Conservation (phyloP, 2,329 filamentous ascomycete genomes). For the Penicillium sp. region DNA sequence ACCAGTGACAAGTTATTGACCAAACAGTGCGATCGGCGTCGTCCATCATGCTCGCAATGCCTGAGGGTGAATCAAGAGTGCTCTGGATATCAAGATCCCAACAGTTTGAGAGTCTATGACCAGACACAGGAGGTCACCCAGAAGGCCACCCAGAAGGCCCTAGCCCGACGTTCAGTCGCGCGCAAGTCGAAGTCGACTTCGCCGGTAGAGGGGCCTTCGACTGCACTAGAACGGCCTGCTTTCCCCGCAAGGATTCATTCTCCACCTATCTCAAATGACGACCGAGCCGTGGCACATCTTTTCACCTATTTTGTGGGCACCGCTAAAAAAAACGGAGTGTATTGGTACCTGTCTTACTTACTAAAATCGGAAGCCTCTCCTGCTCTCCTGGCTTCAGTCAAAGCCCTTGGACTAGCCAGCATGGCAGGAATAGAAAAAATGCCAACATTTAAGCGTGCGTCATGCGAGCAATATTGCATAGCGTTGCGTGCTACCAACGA, state of each 20-base stretch:
- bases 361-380: not conserved
- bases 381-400: not conserved
- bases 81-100: conserved; percentile 19
- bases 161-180: no score
- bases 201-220: not conserved
- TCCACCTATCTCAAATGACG: not conserved
- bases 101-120: conserved; percentile 17
- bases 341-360: conserved; percentile 3
- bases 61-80: conserved; percentile 17
- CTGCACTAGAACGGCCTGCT: no score
- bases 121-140: conserved; percentile 19
- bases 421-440: not conserved
- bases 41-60: conserved; percentile 21
- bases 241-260: not conserved
- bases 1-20: conserved; percentile 1
- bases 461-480: not conserved
- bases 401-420: not conserved
- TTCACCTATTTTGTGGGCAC: conserved; percentile 10
- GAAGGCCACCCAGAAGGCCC: conserved; percentile 10
- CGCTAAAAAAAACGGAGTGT: conserved; percentile 5
- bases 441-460: not conserved
- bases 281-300: not conserved
- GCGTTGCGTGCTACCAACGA: conserved; percentile 15
- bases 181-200: conserved; percentile 12
- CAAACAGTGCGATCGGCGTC: conserved; percentile 21